A percentile compares a stretch with the other conserved stretches of the same genome.
Evolutionary conservation across 129 eudicot species (phyloP).

Genomic region (Scalesia atractyloides): DNA sequence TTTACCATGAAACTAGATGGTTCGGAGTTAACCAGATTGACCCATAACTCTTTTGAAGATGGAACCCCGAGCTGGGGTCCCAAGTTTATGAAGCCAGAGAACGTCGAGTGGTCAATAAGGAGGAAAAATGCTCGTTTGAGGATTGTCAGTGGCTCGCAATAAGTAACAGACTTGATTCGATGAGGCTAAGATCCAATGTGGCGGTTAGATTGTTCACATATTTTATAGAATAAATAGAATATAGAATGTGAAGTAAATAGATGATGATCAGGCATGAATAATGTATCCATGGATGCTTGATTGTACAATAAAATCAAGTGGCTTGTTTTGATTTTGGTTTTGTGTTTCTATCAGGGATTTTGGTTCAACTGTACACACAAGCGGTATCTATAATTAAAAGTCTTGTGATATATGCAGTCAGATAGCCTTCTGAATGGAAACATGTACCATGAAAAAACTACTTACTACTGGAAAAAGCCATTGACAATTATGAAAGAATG

Average conservation of each 20-base stretch:
- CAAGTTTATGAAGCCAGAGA: constrained; percentile 37
- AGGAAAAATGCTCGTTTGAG: constrained; percentile 57
- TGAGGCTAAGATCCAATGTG: constrained; percentile 30
- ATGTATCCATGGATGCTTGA: neutral
- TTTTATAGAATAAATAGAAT: neutral
- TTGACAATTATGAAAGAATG: too few species aligned
- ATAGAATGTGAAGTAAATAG: neutral
- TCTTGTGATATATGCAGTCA: too few species aligned
- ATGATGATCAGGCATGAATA: constrained; percentile 1
- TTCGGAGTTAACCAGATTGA: constrained; percentile 59
- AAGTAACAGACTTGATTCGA: neutral
- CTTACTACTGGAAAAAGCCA: too few species aligned
- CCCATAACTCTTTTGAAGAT: constrained; percentile 85
- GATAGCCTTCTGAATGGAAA: too few species aligned
- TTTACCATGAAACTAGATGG: constrained; percentile 66
- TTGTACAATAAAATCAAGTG: neutral
- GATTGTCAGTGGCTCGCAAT: constrained; percentile 66
- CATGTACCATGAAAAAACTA: too few species aligned
- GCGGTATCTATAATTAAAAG: too few species aligned
- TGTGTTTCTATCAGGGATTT: neutral
- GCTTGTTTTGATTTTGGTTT: neutral
- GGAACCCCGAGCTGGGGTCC: constrained; percentile 93
- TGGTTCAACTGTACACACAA: too few species aligned
- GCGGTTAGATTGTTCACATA: constrained; percentile 12
- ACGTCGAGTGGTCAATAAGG: constrained; percentile 52